Percentiles rank a stretch among this genome's conserved stretches.
Evolutionary conservation across 306 rosid species (phyloP).

Genomic region (Pterocarpus santalinus): DNA sequence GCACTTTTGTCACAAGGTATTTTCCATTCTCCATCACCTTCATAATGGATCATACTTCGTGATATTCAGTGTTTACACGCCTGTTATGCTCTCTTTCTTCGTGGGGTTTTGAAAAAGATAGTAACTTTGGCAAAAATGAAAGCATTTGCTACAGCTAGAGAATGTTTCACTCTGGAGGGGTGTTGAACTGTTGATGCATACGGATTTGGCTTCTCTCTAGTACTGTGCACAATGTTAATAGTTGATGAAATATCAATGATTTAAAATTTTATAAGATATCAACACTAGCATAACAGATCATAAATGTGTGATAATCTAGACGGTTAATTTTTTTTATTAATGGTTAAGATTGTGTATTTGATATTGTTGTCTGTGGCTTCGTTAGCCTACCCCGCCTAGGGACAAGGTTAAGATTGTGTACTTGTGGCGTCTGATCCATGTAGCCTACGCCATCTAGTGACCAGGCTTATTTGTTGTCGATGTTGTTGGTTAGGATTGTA

Average conservation of each 20-base stretch:
- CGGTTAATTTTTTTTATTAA: not conserved
- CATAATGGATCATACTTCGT: not conserved
- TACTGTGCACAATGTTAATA: not conserved
- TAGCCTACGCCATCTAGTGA: no score
- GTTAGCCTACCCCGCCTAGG: no score
- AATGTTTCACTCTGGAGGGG: not conserved
- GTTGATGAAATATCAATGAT: not conserved
- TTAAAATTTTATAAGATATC: not conserved
- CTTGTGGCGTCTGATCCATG: no score
- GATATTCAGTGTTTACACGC: not conserved
- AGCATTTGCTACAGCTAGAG: constrained; percentile 2
- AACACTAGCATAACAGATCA: not conserved
- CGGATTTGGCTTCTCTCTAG: not conserved
- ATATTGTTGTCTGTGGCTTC: no score
- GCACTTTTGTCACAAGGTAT: constrained; percentile 44
- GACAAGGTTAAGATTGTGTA: no score
- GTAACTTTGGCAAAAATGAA: not conserved
- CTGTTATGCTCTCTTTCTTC: not conserved
- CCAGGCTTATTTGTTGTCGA: no score
- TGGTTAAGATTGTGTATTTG: not conserved
- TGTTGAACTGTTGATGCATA: not conserved
- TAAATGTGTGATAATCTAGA: not conserved
- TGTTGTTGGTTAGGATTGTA: no score
- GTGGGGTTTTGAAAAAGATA: not conserved
- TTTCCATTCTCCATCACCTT: constrained; percentile 14